Base-by-base conservation (phyloP, 2,329 filamentous ascomycete genomes). In the Peltaster fructicola region DNA sequence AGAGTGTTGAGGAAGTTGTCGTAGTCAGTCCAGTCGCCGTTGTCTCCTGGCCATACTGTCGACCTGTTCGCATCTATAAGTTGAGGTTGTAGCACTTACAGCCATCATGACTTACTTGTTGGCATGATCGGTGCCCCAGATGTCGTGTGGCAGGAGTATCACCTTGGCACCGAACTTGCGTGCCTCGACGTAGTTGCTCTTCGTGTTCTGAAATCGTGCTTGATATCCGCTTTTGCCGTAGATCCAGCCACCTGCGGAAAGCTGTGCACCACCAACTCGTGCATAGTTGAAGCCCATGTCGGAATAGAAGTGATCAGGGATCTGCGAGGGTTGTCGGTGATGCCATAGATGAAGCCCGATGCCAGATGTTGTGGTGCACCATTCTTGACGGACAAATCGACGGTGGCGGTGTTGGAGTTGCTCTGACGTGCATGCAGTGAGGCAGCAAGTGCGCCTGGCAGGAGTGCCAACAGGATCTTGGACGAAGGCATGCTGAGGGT, bases 21-120 rank as follows among this genome's bases (percentile, higher is more conserved):
- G 34, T 48, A 59, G 11, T 45, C 35, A 2, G 45, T 41, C 59
- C 59, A 66, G 35, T 63, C 44, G 2, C 53, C 55, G 30, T 61
- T 47, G 30, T 65, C 60, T 3, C 62, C 61, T 1, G 61, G 62
- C 25, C 51, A 63, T 0, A 47, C 43, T 1, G 45, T 40, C 2
- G 47, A 47, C 1, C 43, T 39, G 14, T 55, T 52, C n/a, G n/a
- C n/a, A n/a, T n/a, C n/a, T n/a, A n/a, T n/a, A n/a, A n/a, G n/a
- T n/a, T n/a, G n/a, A n/a, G n/a, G n/a, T n/a, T n/a, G n/a, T n/a
- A n/a, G n/a, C n/a, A n/a, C n/a, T n/a, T n/a, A n/a, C n/a, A n/a
- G n/a, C n/a, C n/a, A n/a, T n/a, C n/a, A n/a, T n/a, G n/a, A n/a
- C n/a, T 5, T 14, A 24, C 14, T 10, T 9, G 13, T 24, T 24